Evolutionary conservation across 352 stramenopile genomes (phyloP), one percentile per base, ranked within the genome.

Genomic region (Phytophthora tentaculata): DNA sequence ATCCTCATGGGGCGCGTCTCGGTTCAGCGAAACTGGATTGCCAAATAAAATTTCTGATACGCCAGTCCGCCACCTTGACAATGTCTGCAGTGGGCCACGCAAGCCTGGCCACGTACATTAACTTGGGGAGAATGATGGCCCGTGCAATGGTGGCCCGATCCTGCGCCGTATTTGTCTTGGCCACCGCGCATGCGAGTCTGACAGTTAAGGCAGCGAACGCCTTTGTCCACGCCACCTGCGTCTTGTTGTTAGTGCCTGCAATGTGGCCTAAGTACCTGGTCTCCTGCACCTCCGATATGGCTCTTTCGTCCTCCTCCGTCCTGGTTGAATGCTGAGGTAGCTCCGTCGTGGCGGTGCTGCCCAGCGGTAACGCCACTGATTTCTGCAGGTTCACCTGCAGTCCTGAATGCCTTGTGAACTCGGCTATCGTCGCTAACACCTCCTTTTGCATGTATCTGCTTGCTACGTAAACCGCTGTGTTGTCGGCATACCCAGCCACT

Each of bases 401-500:
- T 7, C 20, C 22, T 9, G 45, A 35, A 2, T n/a, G 20, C 1
- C 7, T 19, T 3, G 45, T 19, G 13, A 52, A 26, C 16, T 8
- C 13, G 5, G 2, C 3, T 17, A 52, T 14, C 9, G 45, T 20
- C 7, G 3, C 1, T 3, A 68, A 50, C 1, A 44, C 61, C 5
- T 19, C 51, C 6, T 26, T 0, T 19, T 67, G 51, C 41, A 61
- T 67, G 1, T 2, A 1, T 0, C 8, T 9, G 17, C 20, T 0
- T 7, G 4, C 0, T 0, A 61, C 16, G 22, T 52, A 56, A 5
- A 68, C 43, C 1, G 52, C 44, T 0, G 61, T 57, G 16, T 68
- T 52, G 17, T 68, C 52, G 2, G 61, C 52, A 20, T 68, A 68
- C 3, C 52, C 45, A 9, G 45, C 45, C n/a, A n/a, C n/a, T n/a